These are phyloP conservation scores for Talaromyces sp. DNA, from an alignment of 2,329 filamentous ascomycete genomes.

Conservation along the genomic window DNA sequence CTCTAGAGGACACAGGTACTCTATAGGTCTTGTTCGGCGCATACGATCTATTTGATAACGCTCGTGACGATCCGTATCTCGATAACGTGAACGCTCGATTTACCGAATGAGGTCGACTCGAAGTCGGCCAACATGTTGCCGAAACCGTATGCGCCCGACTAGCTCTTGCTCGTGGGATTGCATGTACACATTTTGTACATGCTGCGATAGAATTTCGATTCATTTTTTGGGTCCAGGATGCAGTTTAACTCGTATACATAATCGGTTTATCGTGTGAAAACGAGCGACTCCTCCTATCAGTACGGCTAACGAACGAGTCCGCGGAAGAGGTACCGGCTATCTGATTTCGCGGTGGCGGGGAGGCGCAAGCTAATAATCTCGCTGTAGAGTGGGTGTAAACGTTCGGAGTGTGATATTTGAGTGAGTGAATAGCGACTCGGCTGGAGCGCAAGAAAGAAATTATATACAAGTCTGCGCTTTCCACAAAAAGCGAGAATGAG, in stretches of 20 bases:
- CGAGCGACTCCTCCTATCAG: not conserved
- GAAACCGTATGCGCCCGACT: not conserved
- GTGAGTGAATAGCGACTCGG: not conserved
- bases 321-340: conserved; percentile 3
- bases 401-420: not conserved
- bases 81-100: not conserved
- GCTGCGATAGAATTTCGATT: not conserved
- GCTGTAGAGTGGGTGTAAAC: not conserved
- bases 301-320: not conserved
- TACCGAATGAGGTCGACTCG: not conserved
- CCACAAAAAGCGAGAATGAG: not conserved
- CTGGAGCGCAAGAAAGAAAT: not conserved
- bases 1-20: not conserved
- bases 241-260: not conserved
- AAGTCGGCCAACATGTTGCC: not conserved
- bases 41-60: not conserved
- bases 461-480: conserved; percentile 4
- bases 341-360: conserved; percentile 3
- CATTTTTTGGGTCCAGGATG: not conserved
- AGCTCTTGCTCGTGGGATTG: not conserved
- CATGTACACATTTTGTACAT: conserved; percentile 6
- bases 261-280: not conserved
- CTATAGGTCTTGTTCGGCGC: not conserved
- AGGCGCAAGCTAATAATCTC: not conserved
- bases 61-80: not conserved